phyloP scores from a whole-genome alignment of 768 basidiomycete species.

The Hericium rajendrae region DNA sequence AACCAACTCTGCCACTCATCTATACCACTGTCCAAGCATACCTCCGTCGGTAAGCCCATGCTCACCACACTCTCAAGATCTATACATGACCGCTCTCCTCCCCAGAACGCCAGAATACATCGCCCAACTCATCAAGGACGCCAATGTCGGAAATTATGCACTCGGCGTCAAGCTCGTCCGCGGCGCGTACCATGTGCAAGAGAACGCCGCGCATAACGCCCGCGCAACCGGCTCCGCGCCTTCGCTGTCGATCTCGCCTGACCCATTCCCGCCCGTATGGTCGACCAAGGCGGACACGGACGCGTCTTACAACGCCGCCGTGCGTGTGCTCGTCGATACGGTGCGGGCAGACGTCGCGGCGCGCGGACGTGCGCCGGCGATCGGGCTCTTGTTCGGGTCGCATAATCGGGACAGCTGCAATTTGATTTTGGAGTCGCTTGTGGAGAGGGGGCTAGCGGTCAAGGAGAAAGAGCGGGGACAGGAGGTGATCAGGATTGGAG shows the following conservation, averaged over 20 bases:
- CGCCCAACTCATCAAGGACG: slow-evolving; percentile 51
- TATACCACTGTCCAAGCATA: slow-evolving; percentile 90
- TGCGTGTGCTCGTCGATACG: slow-evolving; percentile 41
- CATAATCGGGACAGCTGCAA: slow-evolving; percentile 71
- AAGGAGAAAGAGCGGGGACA: slow-evolving; percentile 16
- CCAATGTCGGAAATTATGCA: slow-evolving; percentile 54
- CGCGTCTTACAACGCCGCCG: slow-evolving; percentile 57
- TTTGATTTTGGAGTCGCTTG: slow-evolving; percentile 51
- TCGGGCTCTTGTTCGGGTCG: slow-evolving; percentile 79
- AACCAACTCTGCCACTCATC: slow-evolving; percentile 39
- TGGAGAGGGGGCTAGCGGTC: slow-evolving; percentile 39
- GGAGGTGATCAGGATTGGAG: slow-evolving; percentile 30
- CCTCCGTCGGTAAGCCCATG: slow-evolving; percentile 47
- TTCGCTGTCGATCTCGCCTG: slow-evolving; percentile 44
- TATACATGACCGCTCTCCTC: neutral
- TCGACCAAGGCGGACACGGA: slow-evolving; percentile 63
- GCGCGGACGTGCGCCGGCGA: slow-evolving; percentile 28
- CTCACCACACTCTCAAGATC: neutral
- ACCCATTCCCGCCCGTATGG: slow-evolving; percentile 60
- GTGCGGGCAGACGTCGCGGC: slow-evolving; percentile 27
- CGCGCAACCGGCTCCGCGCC: slow-evolving; percentile 11
- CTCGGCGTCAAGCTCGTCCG: slow-evolving; percentile 90
- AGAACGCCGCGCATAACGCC: slow-evolving; percentile 39
- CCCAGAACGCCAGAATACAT: slow-evolving; percentile 63
- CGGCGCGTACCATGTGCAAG: slow-evolving; percentile 83